A percentile compares a stretch with the other conserved stretches of the same genome.
phyloP scores from a whole-genome alignment of 2,329 filamentous ascomycete species.

The Cercospora zeae-maydis region DNA sequence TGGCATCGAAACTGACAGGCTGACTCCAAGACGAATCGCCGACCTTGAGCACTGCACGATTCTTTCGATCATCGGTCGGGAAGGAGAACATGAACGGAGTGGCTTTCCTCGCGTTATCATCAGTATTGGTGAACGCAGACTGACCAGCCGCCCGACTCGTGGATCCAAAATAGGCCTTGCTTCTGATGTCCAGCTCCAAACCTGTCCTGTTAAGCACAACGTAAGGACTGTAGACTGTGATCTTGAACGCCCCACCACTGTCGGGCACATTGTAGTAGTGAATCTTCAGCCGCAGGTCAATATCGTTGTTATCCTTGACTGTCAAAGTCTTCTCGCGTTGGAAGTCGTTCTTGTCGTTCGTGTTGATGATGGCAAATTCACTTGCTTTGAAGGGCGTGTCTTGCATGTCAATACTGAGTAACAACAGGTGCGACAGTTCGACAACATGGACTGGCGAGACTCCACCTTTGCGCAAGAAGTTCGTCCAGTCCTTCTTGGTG shows the following conservation, averaged over 20 bases:
- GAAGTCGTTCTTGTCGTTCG: conserved; percentile 82
- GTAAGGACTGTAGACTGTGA: conserved; percentile 92
- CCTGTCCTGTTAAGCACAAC: conserved; percentile 94
- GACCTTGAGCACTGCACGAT: conserved; percentile 81
- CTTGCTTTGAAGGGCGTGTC: conserved; percentile 92
- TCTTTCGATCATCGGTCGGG: conserved; percentile 80
- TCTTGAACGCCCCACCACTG: conserved; percentile 91
- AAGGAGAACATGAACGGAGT: conserved; percentile 96
- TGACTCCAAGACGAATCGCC: conserved; percentile 94
- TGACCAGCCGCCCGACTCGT: conserved; percentile 82
- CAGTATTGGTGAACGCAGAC: conserved; percentile 56
- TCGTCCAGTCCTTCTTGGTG: conserved; percentile 97
- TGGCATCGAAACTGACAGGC: conserved; percentile 94
- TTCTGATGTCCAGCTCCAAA: conserved; percentile 78
- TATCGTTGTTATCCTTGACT: conserved; percentile 79
- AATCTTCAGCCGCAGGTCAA: conserved; percentile 74
- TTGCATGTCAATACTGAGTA: conserved; percentile 94
- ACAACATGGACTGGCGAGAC: conserved; percentile 97
- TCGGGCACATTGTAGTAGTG: conserved; percentile 90
- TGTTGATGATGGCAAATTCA: conserved; percentile 96
- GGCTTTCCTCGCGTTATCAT: conserved; percentile 64
- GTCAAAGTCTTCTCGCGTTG: conserved; percentile 73
- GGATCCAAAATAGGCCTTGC: conserved; percentile 82
- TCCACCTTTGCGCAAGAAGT: conserved; percentile 93
- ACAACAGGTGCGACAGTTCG: conserved; percentile 85